Percentiles rank a stretch among this genome's conserved stretches.
phyloP scores from a whole-genome alignment of 140 eudicot species.

The Oenanthe javanica region DNA sequence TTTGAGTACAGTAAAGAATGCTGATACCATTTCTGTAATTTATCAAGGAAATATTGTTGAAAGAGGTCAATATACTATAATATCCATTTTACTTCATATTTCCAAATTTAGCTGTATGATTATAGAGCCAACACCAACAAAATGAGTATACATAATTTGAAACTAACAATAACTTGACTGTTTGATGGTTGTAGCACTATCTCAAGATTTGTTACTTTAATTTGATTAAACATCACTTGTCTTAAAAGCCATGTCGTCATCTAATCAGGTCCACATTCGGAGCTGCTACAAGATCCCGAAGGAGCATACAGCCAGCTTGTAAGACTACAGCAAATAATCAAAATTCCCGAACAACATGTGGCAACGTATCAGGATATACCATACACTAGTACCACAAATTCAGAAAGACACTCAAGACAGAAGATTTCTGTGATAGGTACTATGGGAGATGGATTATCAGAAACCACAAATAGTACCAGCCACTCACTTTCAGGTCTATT shows the following conservation, averaged over 20 bases:
- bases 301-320: conserved; percentile 61
- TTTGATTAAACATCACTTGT: not conserved
- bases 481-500: conserved; percentile 16
- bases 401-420: conserved; percentile 20
- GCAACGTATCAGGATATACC: conserved; percentile 12
- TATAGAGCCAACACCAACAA: not conserved
- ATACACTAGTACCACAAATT: conserved; percentile 6
- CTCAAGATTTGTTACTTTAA: not conserved
- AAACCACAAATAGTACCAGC: conserved; percentile 14
- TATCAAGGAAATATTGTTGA: conserved; percentile 8
- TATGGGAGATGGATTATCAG: conserved; percentile 23
- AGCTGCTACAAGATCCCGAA: conserved; percentile 47
- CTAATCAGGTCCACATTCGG: conserved; percentile 42
- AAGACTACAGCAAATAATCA: conserved; percentile 31
- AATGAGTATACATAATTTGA: not conserved
- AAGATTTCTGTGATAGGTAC: conserved; percentile 5
- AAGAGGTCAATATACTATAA: not conserved
- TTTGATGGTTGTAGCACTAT: not conserved
- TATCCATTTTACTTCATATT: not conserved
- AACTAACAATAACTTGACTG: not conserved
- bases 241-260: not conserved
- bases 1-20: conserved; percentile 8
- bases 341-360: conserved; percentile 12
- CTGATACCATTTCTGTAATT: conserved; percentile 11
- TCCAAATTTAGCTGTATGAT: not conserved